Percentiles rank a stretch among this genome's conserved stretches.
phyloP scores from a whole-genome alignment of 1,139 yeast genomes.

The Protomyces lactucae-debilis region DNA sequence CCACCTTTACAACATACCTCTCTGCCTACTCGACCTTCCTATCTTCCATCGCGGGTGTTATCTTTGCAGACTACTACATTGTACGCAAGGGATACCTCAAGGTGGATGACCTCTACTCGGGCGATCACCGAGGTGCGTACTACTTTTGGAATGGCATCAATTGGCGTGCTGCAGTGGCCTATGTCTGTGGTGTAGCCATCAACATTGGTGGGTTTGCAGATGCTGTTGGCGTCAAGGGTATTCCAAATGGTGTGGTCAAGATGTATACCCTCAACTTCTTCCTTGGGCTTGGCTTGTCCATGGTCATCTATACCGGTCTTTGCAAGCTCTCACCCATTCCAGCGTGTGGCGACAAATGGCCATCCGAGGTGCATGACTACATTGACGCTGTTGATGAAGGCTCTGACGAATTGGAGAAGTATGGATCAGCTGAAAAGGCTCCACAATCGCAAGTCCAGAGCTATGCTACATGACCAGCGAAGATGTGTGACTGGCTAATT shows the following conservation, averaged over 20 bases:
- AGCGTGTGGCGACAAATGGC: slow-evolving; percentile 19
- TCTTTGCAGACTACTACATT: slow-evolving; percentile 39
- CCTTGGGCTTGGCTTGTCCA: slow-evolving; percentile 63
- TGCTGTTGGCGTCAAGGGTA: slow-evolving; percentile 55
- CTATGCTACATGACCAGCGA: neutral
- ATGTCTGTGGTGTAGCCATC: slow-evolving; percentile 46
- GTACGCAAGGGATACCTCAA: slow-evolving; percentile 37
- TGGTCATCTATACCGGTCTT: slow-evolving; percentile 48
- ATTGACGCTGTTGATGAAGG: neutral
- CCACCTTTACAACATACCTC: slow-evolving; percentile 39
- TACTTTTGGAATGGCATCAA: slow-evolving; percentile 39
- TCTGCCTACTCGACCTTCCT: slow-evolving; percentile 42
- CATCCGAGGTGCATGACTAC: slow-evolving; percentile 6
- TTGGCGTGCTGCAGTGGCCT: slow-evolving; percentile 41
- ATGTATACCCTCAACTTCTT: slow-evolving; percentile 70
- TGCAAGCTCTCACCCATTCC: slow-evolving; percentile 36
- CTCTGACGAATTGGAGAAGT: neutral
- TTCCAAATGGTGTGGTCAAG: slow-evolving; percentile 74
- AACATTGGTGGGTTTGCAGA: slow-evolving; percentile 88
- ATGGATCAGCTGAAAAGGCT: neutral
- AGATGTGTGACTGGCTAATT: neutral
- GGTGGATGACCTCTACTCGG: slow-evolving; percentile 39
- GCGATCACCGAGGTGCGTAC: slow-evolving; percentile 37
- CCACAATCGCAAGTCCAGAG: neutral
- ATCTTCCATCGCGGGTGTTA: slow-evolving; percentile 41